A percentile compares a stretch with the other conserved stretches of the same genome.
phyloP scores from a whole-genome alignment of 2,329 filamentous ascomycete species.

The Fusarium anthophilum region DNA sequence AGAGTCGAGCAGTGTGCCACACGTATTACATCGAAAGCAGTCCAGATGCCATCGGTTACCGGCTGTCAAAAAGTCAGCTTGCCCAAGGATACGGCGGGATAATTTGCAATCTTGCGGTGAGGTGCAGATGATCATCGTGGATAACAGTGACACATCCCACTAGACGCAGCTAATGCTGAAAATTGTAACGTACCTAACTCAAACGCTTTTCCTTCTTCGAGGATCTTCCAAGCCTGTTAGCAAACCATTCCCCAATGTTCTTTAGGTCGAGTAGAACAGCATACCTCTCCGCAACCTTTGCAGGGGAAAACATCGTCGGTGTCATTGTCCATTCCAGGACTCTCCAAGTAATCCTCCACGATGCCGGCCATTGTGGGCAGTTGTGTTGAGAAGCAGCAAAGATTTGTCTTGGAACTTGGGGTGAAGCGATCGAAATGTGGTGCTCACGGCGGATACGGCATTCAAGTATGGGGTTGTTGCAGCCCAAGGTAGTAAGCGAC shows the following conservation, averaged over 20 bases:
- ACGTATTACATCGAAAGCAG: conserved; percentile 98
- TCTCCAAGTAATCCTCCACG: conserved; percentile 71
- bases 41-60: conserved; percentile 98
- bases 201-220: conserved; percentile 98
- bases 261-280: conserved; percentile 32
- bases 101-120: conserved; percentile 24
- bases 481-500: conserved; percentile 34
- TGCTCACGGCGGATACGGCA: conserved; percentile 18
- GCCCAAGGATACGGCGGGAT: neutral
- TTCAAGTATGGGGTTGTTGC: conserved; percentile 34
- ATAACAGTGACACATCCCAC: neutral
- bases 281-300: conserved; percentile 92
- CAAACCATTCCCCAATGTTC: conserved; percentile 2
- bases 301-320: conserved; percentile 87
- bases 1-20: conserved; percentile 93
- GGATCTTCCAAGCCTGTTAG: conserved; percentile 68
- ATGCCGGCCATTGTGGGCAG: conserved; percentile 55
- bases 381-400: conserved; percentile 12
- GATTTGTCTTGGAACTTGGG: conserved; percentile 13
- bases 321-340: conserved; percentile 74
- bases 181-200: conserved; percentile 79
- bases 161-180: neutral
- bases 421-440: conserved; percentile 19
- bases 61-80: conserved; percentile 63
- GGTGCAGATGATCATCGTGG: neutral